phyloP scores from a whole-genome alignment of 345 rosid species.

The Linum trigynum region DNA sequence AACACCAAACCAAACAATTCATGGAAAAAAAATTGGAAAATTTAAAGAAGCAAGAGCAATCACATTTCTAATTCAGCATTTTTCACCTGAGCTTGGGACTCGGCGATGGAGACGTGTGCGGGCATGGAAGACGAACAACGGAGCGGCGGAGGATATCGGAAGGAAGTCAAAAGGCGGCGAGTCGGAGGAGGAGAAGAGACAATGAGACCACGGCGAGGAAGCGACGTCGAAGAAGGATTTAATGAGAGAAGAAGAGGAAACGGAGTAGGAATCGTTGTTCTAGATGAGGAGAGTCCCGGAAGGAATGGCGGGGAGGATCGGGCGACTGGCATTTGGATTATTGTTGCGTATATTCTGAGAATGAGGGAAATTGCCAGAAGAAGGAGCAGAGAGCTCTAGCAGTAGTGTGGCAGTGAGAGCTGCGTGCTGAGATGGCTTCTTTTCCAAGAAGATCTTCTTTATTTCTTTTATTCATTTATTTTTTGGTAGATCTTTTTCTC shows the following conservation, averaged over 20 bases:
- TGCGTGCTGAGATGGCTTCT: too few species aligned
- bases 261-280: neutral
- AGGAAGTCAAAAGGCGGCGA: constrained; percentile 9
- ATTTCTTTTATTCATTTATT: too few species aligned
- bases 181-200: neutral
- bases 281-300: too few species aligned
- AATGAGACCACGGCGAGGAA: neutral
- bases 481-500: too few species aligned
- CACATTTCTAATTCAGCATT: neutral
- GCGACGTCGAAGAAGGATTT: neutral
- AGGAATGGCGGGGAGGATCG: too few species aligned
- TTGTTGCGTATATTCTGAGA: too few species aligned
- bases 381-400: too few species aligned
- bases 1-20: constrained; percentile 16
- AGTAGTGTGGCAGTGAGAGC: too few species aligned
- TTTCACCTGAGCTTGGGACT: constrained; percentile 37
- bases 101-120: constrained; percentile 26
- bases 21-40: neutral
- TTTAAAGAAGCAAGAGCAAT: constrained; percentile 7
- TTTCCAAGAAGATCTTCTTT: too few species aligned
- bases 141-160: constrained; percentile 19
- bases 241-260: neutral
- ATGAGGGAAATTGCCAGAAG: too few species aligned
- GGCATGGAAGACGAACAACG: constrained; percentile 43
- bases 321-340: too few species aligned